Evolutionary conservation across 345 rosid genomes (phyloP), one percentile per base, ranked within the genome.

Genomic region (Acer negundo): DNA sequence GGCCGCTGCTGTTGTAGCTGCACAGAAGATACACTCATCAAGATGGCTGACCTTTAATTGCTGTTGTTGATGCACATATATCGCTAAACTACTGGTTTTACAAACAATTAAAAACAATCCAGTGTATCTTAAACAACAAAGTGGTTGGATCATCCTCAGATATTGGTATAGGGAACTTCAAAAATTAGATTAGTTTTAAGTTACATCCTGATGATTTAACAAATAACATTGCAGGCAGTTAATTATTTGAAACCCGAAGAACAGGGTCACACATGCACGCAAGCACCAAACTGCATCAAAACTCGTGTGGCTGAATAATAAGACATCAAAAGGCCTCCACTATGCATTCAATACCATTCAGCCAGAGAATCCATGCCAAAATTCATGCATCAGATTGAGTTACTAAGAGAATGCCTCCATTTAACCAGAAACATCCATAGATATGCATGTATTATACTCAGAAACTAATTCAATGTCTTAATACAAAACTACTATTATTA

Each of bases 1-100:
- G 74, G 83, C 40, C 42, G 78, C 73, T 61, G 86, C 56, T 72
- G 82, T 71, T 73, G 74, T 15, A 40, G 47, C 74, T 78, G 68
- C 64, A 56, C 40, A 11, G 42, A 40, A 47, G 16, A 62, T 49
- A 53, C 42, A 26, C 10, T 51, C 22, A 44, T 65, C 65, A 58
- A 23, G 15, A 56, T 15, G 70, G 42, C 24, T 17, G n/a, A n/a
- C 49, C 59, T 28, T 42, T 40, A 28, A 35, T 35, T 35, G 38
- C 38, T 13, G 38, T 31, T 35, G 47, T 3, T 19, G 10, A 22
- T 42, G 46, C 46, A 47, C 31, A 46, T 6, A 46, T 6, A 23
- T 11, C 12, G 35, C 2, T 6, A 69, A 69, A 47, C 3, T 31
- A 69, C 12, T 10, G 1, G 53, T 24, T 59, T 16, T 51, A 51